These are phyloP conservation scores for Cyberlindnera veronae DNA, from an alignment of 805 yeast genomes.

Conservation along the genomic window DNA sequence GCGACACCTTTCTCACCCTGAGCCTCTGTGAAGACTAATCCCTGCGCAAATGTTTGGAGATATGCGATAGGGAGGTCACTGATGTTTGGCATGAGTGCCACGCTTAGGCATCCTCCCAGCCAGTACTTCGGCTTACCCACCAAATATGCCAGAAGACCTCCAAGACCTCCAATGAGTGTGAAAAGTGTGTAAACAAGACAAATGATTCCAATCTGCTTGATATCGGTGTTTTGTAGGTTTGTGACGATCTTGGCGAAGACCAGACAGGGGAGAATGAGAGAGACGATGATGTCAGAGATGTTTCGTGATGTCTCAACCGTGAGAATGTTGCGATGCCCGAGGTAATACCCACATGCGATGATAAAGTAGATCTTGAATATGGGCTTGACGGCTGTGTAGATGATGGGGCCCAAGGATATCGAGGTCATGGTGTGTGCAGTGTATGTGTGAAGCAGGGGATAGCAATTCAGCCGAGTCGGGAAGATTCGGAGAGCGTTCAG, in stretches of 20 bases:
- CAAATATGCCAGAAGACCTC: slow-evolving; percentile 32
- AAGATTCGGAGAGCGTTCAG: no score
- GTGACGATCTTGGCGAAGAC: slow-evolving; percentile 60
- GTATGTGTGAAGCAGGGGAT: neutral
- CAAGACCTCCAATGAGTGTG: slow-evolving; percentile 45
- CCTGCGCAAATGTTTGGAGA: slow-evolving; percentile 58
- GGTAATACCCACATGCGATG: slow-evolving; percentile 56
- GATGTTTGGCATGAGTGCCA: slow-evolving; percentile 71
- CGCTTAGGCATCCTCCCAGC: slow-evolving; percentile 68
- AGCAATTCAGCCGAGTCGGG: neutral
- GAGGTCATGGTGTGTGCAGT: neutral
- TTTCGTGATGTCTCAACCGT: slow-evolving; percentile 60
- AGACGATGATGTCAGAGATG: slow-evolving; percentile 60
- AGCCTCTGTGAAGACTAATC: slow-evolving; percentile 43
- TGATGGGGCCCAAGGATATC: slow-evolving; percentile 26
- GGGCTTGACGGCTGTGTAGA: slow-evolving; percentile 67
- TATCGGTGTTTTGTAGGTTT: slow-evolving; percentile 58
- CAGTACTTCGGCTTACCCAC: slow-evolving; percentile 50
- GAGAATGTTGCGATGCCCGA: slow-evolving; percentile 56
- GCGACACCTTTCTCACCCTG: slow-evolving; percentile 78
- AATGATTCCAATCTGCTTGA: slow-evolving; percentile 66
- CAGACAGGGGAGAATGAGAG: slow-evolving; percentile 63
- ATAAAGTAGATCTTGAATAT: slow-evolving; percentile 72
- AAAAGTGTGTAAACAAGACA: slow-evolving; percentile 49
- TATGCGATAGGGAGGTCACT: slow-evolving; percentile 78